Evolutionary conservation across 2,329 filamentous ascomycete species (phyloP).

Genomic region (Verticillium isaacii): DNA sequence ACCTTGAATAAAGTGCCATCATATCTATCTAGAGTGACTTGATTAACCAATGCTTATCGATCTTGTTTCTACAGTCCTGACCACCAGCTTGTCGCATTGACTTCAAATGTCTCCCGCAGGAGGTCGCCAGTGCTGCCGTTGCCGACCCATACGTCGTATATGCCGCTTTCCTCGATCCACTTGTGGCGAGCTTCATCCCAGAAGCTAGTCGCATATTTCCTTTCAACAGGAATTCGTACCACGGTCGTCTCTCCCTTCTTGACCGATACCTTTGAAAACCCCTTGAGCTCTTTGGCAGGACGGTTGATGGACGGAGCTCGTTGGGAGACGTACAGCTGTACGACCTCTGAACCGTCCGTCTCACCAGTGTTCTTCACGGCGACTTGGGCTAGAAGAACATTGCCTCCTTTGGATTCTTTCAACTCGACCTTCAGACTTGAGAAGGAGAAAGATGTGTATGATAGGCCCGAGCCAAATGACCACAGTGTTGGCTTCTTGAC

Average conservation of each 20-base stretch:
- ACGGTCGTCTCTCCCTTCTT: too few relatives aligned
- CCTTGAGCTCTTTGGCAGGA: conserved; percentile 45
- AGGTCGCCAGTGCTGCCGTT: not conserved
- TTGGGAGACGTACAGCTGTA: conserved; percentile 51
- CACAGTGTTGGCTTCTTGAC: not conserved
- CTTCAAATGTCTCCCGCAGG: not conserved
- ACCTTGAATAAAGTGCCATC: too few relatives aligned
- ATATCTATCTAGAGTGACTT: too few relatives aligned
- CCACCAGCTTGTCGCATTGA: too few relatives aligned
- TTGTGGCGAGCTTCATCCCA: conserved; percentile 1
- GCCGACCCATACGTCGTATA: not conserved
- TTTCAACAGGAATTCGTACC: conserved; percentile 18
- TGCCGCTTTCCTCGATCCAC: not conserved
- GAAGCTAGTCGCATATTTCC: conserved; percentile 1
- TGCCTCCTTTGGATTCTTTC: conserved; percentile 40
- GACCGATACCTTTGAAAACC: conserved; percentile 43
- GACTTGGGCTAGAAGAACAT: conserved; percentile 22
- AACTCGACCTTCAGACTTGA: conserved; percentile 52
- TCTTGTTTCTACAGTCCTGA: too few relatives aligned
- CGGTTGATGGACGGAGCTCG: conserved; percentile 22
- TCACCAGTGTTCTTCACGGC: conserved; percentile 59
- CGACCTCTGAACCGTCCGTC: conserved; percentile 44
- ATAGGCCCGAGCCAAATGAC: conserved; percentile 32
- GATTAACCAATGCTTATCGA: too few relatives aligned
- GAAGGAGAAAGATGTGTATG: conserved; percentile 52